Base-by-base conservation (phyloP, 2,329 filamentous ascomycete species). In the Tolypocladium pustulatum region DNA sequence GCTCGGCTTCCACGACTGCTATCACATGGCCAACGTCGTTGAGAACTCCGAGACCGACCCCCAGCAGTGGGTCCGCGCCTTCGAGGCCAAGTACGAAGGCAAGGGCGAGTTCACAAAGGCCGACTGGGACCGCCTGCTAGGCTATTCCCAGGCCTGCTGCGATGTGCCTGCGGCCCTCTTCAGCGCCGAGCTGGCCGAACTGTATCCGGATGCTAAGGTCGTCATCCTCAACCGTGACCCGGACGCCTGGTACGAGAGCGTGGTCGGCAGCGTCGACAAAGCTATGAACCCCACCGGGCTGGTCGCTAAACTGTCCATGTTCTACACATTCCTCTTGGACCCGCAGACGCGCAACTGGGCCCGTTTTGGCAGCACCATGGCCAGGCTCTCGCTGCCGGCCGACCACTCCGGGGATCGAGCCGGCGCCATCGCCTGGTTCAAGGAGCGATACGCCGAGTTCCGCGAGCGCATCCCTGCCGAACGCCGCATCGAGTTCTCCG, bases 161-260 rank as follows among this genome's bases (percentile, higher is more conserved):
- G 81, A 81, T 54, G 68, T 83, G 20, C 84, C 86, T 1, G 73
- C 83, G 0, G 74, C 81, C 41, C 86, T 85, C 64, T 73, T 75
- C 63, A 70, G 69, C 55, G 59, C 66, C 57, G 72, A 75, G 56
- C 65, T 75, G 13, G 72, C 73, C 36, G 67, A 65, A 36, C 49
- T 62, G 22, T 70, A 70, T 55, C 70, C 70, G 6, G 71, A 74
- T 15, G 73, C 73, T 55, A 75, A 74, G 60, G 67, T 74, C 51
- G 61, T 75, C 59, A 70, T 75, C 55, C 65, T 75, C 51, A 74
- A 71, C 64, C 72, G 73, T 56, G 73, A 75, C 54, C 66, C 70
- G n/a, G 72, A 75, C 38, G 61, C 62, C 37, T 75, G 73, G 73
- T 75, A 74, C 64, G 58, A 65, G 15, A 68, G 72, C 46, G 68